Conservation (phyloP, 495 filamentous ascomycete species). For the Penicillium desertorum region DNA sequence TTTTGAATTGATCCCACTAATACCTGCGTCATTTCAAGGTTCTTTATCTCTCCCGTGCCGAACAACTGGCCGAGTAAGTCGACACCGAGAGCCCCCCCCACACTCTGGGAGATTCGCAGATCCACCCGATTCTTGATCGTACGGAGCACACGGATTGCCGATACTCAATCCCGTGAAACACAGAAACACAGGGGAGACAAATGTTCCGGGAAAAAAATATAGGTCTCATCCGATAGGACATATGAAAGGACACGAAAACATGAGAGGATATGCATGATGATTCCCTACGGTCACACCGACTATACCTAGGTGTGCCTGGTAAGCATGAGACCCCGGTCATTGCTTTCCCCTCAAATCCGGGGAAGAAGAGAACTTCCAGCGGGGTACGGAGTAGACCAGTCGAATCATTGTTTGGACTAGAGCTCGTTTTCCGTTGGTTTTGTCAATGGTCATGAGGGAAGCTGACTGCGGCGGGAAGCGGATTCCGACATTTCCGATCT, state of each 20-base stretch:
- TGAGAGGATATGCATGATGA: not conserved
- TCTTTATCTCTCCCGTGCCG: conserved; percentile 9
- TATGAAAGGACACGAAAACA: not conserved
- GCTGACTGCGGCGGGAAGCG: conserved; percentile 3
- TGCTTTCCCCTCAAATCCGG: conserved; percentile 2
- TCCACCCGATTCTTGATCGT: not conserved
- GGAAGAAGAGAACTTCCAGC: conserved; percentile 4
- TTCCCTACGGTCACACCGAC: conserved; percentile 2
- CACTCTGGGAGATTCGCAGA: conserved; percentile 1
- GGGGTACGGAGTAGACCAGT: conserved; percentile 13
- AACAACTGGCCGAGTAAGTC: not conserved
- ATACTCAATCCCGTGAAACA: conserved; percentile 3
- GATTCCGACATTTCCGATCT: conserved; percentile 8
- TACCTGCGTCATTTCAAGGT: not conserved
- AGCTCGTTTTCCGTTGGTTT: not conserved
- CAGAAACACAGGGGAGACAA: conserved; percentile 2
- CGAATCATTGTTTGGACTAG: not conserved
- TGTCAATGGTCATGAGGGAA: not conserved
- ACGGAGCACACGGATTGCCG: conserved; percentile 4
- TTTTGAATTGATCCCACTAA: not conserved
- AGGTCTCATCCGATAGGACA: conserved; percentile 6
- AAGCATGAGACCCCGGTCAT: not conserved
- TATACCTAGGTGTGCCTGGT: not conserved
- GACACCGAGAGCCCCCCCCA: conserved; percentile 8
- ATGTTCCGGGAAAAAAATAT: not conserved